phyloP scores from a whole-genome alignment of 1,284 basidiomycete species.

The Heliocybe sulcata region DNA sequence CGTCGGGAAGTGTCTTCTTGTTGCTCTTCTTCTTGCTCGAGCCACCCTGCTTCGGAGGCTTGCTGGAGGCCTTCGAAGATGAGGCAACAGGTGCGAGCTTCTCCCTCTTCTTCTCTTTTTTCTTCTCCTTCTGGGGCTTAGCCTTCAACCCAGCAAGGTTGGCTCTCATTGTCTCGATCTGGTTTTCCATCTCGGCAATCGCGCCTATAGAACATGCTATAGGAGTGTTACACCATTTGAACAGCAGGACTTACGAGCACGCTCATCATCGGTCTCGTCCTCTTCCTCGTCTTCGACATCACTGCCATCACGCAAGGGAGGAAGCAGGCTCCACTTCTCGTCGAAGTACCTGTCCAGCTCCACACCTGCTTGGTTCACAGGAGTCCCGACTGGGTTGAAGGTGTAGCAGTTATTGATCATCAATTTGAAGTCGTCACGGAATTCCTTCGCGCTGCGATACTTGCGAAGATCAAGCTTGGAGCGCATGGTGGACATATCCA shows the following conservation, averaged over 20 bases:
- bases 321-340: constrained; percentile 83
- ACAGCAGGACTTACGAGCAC: constrained; percentile 42
- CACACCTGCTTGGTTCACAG: constrained; percentile 79
- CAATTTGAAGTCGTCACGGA: constrained; percentile 88
- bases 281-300: constrained; percentile 46
- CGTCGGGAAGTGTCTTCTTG: constrained; percentile 39
- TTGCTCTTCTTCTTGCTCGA: constrained; percentile 41
- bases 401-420: constrained; percentile 92
- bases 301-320: constrained; percentile 35
- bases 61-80: constrained; percentile 45
- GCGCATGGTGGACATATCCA: constrained; percentile 89
- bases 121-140: constrained; percentile 49
- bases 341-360: constrained; percentile 84
- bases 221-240: not conserved
- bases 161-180: constrained; percentile 66
- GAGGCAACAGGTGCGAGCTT: constrained; percentile 47
- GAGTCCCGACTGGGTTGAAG: constrained; percentile 88
- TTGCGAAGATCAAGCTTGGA: constrained; percentile 72
- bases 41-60: constrained; percentile 34
- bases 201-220: constrained; percentile 34
- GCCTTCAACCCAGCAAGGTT: constrained; percentile 57
- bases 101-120: constrained; percentile 55
- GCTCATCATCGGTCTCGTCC: constrained; percentile 35
- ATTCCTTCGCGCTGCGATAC: constrained; percentile 73
- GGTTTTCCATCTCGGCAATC: constrained; percentile 65